phyloP scores from a whole-genome alignment of 768 basidiomycete species.

The Fomitopsis serialis region DNA sequence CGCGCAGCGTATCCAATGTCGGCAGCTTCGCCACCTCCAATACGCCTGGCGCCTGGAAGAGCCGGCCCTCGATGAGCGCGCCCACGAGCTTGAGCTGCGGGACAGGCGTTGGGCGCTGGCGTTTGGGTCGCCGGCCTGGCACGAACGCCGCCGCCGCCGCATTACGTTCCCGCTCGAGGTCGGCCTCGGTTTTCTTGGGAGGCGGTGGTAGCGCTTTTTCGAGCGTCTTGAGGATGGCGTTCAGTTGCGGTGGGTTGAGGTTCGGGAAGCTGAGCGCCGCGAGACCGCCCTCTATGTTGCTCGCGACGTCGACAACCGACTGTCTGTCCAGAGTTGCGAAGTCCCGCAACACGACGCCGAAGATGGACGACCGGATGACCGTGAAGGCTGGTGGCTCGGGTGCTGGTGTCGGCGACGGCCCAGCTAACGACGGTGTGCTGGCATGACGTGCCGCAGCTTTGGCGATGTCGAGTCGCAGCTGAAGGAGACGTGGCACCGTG shows the following conservation, averaged over 20 bases:
- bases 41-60: constrained; percentile 57
- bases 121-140: constrained; percentile 67
- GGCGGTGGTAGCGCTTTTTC: constrained; percentile 61
- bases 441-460: constrained; percentile 38
- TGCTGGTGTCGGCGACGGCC: constrained; percentile 27
- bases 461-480: constrained; percentile 64
- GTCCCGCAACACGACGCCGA: constrained; percentile 73
- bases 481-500: constrained; percentile 57
- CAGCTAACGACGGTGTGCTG: constrained; percentile 21
- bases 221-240: constrained; percentile 60
- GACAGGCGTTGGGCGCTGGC: constrained; percentile 43
- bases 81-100: constrained; percentile 74
- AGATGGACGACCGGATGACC: constrained; percentile 71
- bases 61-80: constrained; percentile 71
- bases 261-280: constrained; percentile 60
- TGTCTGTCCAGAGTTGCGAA: constrained; percentile 43
- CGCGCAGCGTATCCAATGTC: constrained; percentile 67
- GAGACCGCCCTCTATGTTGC: constrained; percentile 52
- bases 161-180: constrained; percentile 42
- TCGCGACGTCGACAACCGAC: constrained; percentile 47
- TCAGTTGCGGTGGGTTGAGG: constrained; percentile 69
- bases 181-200: constrained; percentile 44
- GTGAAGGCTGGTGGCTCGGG: constrained; percentile 38
- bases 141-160: constrained; percentile 53
- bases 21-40: constrained; percentile 69